Evolutionary conservation across 331 rosid species (phyloP).

Genomic region (Cydonia oblonga): DNA sequence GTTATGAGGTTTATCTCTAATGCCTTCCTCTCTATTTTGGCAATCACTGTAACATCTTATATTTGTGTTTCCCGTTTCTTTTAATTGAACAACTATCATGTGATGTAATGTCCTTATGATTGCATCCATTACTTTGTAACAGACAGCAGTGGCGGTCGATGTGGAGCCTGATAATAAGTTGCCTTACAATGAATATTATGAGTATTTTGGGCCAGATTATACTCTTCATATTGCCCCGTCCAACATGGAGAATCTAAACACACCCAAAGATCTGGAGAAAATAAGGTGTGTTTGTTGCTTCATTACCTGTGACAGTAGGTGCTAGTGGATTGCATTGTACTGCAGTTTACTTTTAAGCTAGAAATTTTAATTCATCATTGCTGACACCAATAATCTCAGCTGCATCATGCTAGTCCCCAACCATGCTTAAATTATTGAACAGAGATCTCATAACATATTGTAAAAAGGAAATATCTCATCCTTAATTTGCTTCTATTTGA

Average conservation of each 20-base stretch:
- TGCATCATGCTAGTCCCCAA: neutral
- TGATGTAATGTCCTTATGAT: neutral
- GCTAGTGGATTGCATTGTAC: neutral
- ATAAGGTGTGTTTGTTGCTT: constrained; percentile 49
- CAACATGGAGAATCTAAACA: constrained; percentile 66
- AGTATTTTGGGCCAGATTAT: constrained; percentile 93
- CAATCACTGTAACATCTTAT: neutral
- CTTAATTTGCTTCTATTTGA: neutral
- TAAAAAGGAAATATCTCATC: neutral
- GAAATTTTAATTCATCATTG: neutral
- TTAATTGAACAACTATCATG: neutral
- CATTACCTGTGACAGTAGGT: neutral
- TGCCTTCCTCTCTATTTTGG: neutral
- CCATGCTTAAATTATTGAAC: neutral
- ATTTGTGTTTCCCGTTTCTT: neutral
- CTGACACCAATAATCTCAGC: neutral
- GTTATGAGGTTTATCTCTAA: constrained; percentile 64
- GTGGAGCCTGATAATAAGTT: constrained; percentile 77
- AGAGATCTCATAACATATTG: neutral
- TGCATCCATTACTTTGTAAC: constrained; percentile 25
- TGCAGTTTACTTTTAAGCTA: neutral
- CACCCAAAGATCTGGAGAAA: constrained; percentile 68
- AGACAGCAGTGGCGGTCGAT: constrained; percentile 98
- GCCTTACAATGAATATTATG: constrained; percentile 88
- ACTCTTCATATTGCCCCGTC: constrained; percentile 69